These are phyloP conservation scores for Ceratobasidium sp. DNA, from an alignment of 1,284 basidiomycete genomes.

Conservation along the genomic window DNA sequence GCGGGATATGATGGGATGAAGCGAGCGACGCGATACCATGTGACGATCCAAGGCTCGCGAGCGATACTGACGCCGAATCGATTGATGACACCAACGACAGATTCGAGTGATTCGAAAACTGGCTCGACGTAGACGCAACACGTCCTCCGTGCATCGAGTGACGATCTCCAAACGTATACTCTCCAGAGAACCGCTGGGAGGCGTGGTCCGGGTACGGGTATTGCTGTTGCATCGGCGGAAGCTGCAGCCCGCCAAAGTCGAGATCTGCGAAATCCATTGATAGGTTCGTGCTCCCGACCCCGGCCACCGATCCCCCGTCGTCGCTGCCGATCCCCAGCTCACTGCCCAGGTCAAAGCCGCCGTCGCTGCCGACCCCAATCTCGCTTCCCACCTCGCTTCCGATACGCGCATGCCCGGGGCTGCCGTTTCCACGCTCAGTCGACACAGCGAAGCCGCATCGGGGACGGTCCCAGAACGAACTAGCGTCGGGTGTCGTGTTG, in stretches of 20 bases:
- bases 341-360: conserved; percentile 28
- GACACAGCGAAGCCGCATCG: conserved; percentile 37
- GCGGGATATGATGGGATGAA: conserved; percentile 27
- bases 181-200: conserved; percentile 31
- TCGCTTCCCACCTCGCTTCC: conserved; percentile 44
- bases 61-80: conserved; percentile 41
- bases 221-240: conserved; percentile 28
- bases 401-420: conserved; percentile 30
- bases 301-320: conserved; percentile 37
- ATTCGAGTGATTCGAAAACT: conserved; percentile 44
- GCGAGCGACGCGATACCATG: conserved; percentile 36
- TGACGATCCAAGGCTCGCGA: conserved; percentile 30
- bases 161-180: conserved; percentile 14
- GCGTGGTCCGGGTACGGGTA: conserved; percentile 25
- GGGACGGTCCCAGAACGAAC: conserved; percentile 37
- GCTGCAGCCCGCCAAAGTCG: conserved; percentile 19
- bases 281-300: conserved; percentile 18
- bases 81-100: conserved; percentile 40
- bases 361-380: conserved; percentile 35
- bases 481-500: conserved; percentile 4
- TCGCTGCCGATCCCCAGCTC: conserved; percentile 39
- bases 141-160: conserved; percentile 11
- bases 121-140: conserved; percentile 34
- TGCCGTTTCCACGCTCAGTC: conserved; percentile 40
- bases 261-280: conserved; percentile 41